Percentiles rank a stretch among this genome's conserved stretches.
phyloP scores from a whole-genome alignment of 768 basidiomycete genomes.

The Boletellus ananiceps region DNA sequence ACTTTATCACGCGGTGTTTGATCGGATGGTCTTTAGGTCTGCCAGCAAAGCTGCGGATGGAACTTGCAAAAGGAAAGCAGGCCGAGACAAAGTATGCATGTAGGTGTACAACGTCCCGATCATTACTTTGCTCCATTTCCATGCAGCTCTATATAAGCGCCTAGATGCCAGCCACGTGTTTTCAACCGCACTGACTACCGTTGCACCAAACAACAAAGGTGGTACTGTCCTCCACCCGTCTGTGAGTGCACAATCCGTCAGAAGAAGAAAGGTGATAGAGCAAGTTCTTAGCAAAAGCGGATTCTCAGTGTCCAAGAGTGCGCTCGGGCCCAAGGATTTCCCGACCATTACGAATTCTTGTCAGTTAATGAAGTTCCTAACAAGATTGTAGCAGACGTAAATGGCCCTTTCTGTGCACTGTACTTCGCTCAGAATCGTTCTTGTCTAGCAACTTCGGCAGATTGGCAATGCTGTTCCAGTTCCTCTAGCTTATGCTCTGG shows the following conservation, averaged over 20 bases:
- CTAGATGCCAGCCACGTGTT: conserved; percentile 51
- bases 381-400: conserved; percentile 48
- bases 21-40: conserved; percentile 34
- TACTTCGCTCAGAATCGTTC: conserved; percentile 1
- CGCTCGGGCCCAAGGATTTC: conserved; percentile 76
- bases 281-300: conserved; percentile 56
- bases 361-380: conserved; percentile 38
- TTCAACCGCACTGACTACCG: conserved; percentile 58
- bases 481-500: conserved; percentile 61
- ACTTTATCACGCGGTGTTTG: neutral
- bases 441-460: conserved; percentile 60
- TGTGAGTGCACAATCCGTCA: conserved; percentile 25
- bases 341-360: conserved; percentile 61
- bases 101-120: conserved; percentile 9
- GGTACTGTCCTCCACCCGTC: conserved; percentile 42
- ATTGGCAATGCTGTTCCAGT: conserved; percentile 81
- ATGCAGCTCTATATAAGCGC: conserved; percentile 52
- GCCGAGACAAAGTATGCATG: conserved; percentile 27
- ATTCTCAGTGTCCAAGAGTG: conserved; percentile 62
- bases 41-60: conserved; percentile 37
- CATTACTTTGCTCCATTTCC: conserved; percentile 3
- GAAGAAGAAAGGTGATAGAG: neutral
- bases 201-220: conserved; percentile 49
- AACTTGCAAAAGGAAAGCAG: conserved; percentile 28
- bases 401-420: conserved; percentile 19